These are phyloP conservation scores for Trichoderma koningii DNA, from an alignment of 2,329 filamentous ascomycete species.

Conservation along the genomic window DNA sequence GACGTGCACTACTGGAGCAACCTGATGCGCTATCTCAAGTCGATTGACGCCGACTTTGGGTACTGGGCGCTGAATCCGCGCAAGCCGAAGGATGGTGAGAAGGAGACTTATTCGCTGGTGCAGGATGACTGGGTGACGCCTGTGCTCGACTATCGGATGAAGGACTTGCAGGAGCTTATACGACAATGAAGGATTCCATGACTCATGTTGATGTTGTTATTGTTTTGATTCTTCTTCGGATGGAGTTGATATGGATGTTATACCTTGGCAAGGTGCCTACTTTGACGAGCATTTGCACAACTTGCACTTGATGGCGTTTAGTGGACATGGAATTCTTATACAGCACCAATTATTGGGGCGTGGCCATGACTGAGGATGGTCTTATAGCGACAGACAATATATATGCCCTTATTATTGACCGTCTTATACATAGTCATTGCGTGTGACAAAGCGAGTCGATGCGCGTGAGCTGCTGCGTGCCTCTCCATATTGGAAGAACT, in stretches of 20 bases:
- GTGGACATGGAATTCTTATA: background rate
- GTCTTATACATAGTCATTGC: too few relatives aligned
- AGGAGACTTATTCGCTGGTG: conserved; percentile 63
- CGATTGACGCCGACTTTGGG: conserved; percentile 64
- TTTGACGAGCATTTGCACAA: conserved; percentile 1
- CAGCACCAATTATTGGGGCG: background rate
- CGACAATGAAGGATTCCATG: conserved; percentile 9
- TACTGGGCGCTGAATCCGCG: conserved; percentile 71
- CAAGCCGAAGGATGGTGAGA: conserved; percentile 59
- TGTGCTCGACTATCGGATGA: conserved; percentile 63
- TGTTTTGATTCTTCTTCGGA: background rate
- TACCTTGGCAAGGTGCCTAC: background rate
- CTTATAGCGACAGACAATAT: background rate
- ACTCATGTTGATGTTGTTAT: background rate
- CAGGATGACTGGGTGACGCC: conserved; percentile 66
- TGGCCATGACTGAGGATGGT: background rate
- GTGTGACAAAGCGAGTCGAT: too few relatives aligned
- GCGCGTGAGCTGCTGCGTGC: background rate
- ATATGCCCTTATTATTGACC: too few relatives aligned
- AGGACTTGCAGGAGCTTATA: conserved; percentile 60
- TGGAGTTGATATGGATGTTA: conserved; percentile 7
- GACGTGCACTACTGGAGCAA: conserved; percentile 68
- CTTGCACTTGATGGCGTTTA: conserved; percentile 1
- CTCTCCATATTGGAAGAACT: background rate
- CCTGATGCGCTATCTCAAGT: conserved; percentile 59